A percentile compares a stretch with the other conserved stretches of the same genome.
phyloP scores from a whole-genome alignment of 208 protist species.

The Borovskyia barvae region DNA sequence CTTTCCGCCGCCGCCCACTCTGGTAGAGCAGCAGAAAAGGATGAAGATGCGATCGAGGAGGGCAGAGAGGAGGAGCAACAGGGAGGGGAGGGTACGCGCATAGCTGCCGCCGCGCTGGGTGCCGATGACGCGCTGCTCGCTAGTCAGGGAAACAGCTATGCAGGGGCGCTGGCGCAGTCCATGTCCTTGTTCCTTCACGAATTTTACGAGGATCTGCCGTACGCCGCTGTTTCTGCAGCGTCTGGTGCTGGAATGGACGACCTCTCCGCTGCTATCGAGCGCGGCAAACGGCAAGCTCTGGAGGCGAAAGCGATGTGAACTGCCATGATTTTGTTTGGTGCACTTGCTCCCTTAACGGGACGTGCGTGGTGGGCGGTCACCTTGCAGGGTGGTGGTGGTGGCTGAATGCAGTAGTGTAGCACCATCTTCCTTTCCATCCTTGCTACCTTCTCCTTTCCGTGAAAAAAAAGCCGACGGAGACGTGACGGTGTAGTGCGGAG shows the following conservation, averaged over 20 bases:
- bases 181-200: constrained; percentile 97
- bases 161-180: constrained; percentile 88
- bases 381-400: too few relatives aligned
- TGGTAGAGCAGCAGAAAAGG: neutral
- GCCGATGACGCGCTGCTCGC: constrained; percentile 5
- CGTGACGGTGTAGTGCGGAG: too few relatives aligned
- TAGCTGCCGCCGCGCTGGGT: constrained; percentile 10
- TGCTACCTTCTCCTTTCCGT: too few relatives aligned
- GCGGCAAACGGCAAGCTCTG: constrained; percentile 72
- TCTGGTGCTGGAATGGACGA: constrained; percentile 90
- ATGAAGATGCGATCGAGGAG: constrained; percentile 7
- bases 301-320: constrained; percentile 23
- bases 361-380: neutral
- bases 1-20: neutral
- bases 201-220: constrained; percentile 94
- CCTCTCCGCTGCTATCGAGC: constrained; percentile 77
- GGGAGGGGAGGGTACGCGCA: constrained; percentile 12
- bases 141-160: constrained; percentile 64
- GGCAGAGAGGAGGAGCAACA: neutral
- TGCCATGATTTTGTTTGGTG: neutral
- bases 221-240: constrained; percentile 92
- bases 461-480: too few relatives aligned
- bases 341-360: neutral
- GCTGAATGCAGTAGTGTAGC: too few relatives aligned
- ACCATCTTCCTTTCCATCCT: too few relatives aligned